These are phyloP conservation scores for Cornus florida DNA, from an alignment of 148 eudicot species.

Conservation along the genomic window DNA sequence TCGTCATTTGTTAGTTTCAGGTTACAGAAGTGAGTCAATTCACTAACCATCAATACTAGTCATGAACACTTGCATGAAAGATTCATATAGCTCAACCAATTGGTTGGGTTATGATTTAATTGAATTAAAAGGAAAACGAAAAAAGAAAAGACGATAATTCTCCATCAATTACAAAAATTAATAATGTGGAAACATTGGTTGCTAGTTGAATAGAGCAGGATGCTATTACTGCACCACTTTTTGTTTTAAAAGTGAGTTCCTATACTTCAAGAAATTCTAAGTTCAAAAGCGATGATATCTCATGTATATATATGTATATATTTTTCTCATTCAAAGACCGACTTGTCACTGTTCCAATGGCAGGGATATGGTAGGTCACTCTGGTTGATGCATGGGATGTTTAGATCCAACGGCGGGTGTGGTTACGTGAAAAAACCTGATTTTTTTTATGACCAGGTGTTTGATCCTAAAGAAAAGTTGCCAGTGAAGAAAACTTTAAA, in stretches of 20 bases:
- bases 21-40: too few species aligned
- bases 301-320: too few species aligned
- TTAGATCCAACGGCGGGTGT: conserved; percentile 74
- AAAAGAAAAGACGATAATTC: too few species aligned
- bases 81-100: too few species aligned
- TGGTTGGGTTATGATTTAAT: too few species aligned
- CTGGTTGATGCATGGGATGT: conserved; percentile 92
- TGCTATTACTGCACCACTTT: neutral
- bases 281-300: neutral
- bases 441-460: conserved; percentile 47
- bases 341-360: conserved; percentile 8
- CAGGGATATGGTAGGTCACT: conserved; percentile 84
- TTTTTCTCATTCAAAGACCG: neutral
- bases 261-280: neutral
- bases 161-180: too few species aligned
- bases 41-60: too few species aligned
- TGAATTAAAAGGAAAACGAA: too few species aligned
- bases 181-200: neutral
- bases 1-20: too few species aligned
- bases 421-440: conserved; percentile 86
- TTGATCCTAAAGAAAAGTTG: conserved; percentile 58
- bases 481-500: conserved; percentile 60
- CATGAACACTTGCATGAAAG: too few species aligned
- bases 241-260: neutral
- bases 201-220: neutral